Conservation (phyloP, 2,329 filamentous ascomycete genomes). For the Dactylella cylindrospora region DNA sequence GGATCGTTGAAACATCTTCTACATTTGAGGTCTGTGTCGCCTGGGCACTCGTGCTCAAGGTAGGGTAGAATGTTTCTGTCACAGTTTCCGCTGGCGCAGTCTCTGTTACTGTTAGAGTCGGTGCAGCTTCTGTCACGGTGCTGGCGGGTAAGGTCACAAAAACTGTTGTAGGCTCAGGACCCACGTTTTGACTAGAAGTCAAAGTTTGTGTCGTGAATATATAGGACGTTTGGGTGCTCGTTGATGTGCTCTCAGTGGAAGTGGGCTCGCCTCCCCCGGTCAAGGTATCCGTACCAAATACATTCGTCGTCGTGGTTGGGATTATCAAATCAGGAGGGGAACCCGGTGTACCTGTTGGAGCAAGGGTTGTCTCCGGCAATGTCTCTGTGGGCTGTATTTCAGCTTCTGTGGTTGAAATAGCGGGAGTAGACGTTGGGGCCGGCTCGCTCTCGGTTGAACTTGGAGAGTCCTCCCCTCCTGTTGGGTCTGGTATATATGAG, state of each 20-base stretch:
- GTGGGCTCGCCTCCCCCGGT: constrained; percentile 1
- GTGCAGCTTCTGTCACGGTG: constrained; percentile 14
- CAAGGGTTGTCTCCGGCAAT: background rate
- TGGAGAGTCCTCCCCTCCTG: background rate
- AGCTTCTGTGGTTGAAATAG: constrained; percentile 9
- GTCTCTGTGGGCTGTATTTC: constrained; percentile 2
- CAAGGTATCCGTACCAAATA: constrained; percentile 8
- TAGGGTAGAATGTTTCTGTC: constrained; percentile 30
- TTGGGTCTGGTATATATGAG: constrained; percentile 9
- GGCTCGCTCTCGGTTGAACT: constrained; percentile 7
- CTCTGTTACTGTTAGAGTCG: constrained; percentile 17
- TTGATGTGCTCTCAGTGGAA: constrained; percentile 9
- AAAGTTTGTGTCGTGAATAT: background rate
- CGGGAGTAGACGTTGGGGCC: constrained; percentile 1
- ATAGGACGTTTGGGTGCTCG: constrained; percentile 1
- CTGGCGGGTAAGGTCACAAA: constrained; percentile 32
- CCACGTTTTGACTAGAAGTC: background rate
- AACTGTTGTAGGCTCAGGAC: constrained; percentile 13
- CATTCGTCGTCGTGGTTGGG: constrained; percentile 18
- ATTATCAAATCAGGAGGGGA: constrained; percentile 27
- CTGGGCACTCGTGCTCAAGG: background rate
- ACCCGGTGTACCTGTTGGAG: constrained; percentile 16
- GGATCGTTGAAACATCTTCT: background rate
- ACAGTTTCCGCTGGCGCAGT: too few species aligned
- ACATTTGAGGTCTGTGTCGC: constrained; percentile 3